Evolutionary conservation across 1,139 yeast species (phyloP), one percentile per base, ranked within the genome.

Genomic region (Geotrichum australiense): DNA sequence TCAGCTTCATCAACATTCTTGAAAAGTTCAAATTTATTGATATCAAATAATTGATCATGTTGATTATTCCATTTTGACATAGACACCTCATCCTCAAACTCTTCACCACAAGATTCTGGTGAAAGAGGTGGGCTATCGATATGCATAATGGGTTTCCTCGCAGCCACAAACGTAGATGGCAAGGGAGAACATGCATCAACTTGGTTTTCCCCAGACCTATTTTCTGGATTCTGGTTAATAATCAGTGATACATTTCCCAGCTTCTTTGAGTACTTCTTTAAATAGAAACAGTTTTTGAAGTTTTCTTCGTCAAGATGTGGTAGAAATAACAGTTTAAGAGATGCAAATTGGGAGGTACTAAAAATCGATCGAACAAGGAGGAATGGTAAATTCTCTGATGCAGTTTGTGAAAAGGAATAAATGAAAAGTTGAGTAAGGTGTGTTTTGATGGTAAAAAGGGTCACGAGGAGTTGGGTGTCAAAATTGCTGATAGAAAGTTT

Each of bases 1-100:
- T 39, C 42, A 26, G 34, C 29, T 28, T 39, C 42, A 24, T 39
- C 42, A 11, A 33, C 36, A 8, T 23, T 25, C 28, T 33, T 27
- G 19, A 39, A 39, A 3, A 31, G 28, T 15, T 25, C 12, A 11
- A 16, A 15, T 15, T 28, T 24, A 26, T 29, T 29, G 7, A 29
- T 8, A 29, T 29, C 32, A 29, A 29, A 15, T 6, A 29, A 6
- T 21, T 29, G 21, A 29, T 29, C 18, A 11, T 29, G 19, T 14
- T 18, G 19, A n/a, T 15, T 20, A 18, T 29, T 29, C 21, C 25
- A 12, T 5, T 34, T 14, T 18, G 20, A 14, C 15, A 8, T 34
- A 14, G 20, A 14, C 16, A 23, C 37, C 14, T 34, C 29, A 24
- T 34, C 22, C 12, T 20, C 26, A 12, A 11, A 28, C 16, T 35